Evolutionary conservation across 768 basidiomycete species (phyloP), one percentile per base, ranked within the genome.

Genomic region (Clavulina sp.): DNA sequence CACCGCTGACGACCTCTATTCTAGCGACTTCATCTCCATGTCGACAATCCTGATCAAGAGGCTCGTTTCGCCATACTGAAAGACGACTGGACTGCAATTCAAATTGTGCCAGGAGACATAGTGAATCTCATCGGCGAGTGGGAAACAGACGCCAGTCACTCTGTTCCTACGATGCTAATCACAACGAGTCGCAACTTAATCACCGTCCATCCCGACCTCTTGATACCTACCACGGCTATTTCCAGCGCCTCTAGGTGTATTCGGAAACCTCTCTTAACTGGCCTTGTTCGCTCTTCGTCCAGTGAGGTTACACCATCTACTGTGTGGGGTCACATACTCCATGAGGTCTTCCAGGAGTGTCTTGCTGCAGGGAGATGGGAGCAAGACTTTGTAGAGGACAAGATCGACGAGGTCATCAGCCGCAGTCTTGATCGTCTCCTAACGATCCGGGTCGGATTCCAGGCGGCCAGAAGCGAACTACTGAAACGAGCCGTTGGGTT

Each of bases 301-400:
- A 16, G 9, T 13, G 46, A 64, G 54, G 26, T 64, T 61, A 57
- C 61, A 57, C 19, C 62, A 2, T 55, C 59, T 18, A 50, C 68
- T 1, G 70, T 93, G 0, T 96, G 89, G 78, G 95, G 95, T 33
- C 95, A 82, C 58, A 78, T 97, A 65, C 73, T 95, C 4, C 95
- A 99, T 59, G 81, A 88, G 57, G 80, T 96, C 31, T 77, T 95
- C 69, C 91, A 97, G 61, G 67, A 71, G 0, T 89, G 86, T 57
- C 68, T 97, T 49, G 63, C 61, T 23, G 70, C 73, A 41, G 66
- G 69, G 4, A 65, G 65, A 19, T 88, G 84, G 84, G 78, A 78
- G 36, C 69, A 76, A 36, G 58, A 60, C 16, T 83, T 75, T 66
- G 67, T 89, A 3, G 72, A 81, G 18, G 65, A 68, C 23, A 67